Base-by-base conservation (phyloP, 768 basidiomycete species). In the Phlegmacium glaucopus region DNA sequence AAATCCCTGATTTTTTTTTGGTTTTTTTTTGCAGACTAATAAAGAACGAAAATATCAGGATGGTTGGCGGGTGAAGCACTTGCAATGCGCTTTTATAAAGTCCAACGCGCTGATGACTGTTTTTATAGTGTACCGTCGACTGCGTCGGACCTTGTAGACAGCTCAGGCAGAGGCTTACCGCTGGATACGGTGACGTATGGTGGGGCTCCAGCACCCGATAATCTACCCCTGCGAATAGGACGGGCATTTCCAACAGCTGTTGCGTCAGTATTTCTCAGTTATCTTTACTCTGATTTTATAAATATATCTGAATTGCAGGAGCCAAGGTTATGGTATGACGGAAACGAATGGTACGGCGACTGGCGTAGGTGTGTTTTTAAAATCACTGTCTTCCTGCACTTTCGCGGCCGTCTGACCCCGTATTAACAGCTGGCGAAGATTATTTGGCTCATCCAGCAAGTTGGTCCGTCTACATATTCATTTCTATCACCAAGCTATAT, bases 281-380 rank as follows among this genome's bases (percentile, higher is more conserved):
- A 2, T 22, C 22, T 22, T 22, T 22, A 22, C 22, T 22, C 22
- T 22, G 22, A 22, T 22, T 5, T 22, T 5, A 22, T 22, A 22
- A 2, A 22, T 22, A 22, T 22, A 22, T 22, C 2, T 22, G 22
- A 5, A 2, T 22, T 22, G 5, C 25, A 60, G 77, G 67, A 72
- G 67, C 25, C 79, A 80, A 61, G 77, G 69, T 6, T 83, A 80
- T 53, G 80, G 80, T 2, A 62, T 78, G 48, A 80, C 82, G 17
- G 83, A 85, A 59, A 81, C 79, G 2, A 83, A 79, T 54, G 78
- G 78, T 6, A 70, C 78, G 25, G 76, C 78, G 6, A 75, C 77
- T 15, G 53, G 57, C 16, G 47, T 72, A 67, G 22, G 71, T 78
- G 49, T 48, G 69, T 22, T 16, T 22, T 22, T 22, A 22, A 22